Evolutionary conservation across 108 stramenopile species (phyloP).

Genomic region (Bacterosira constricta): DNA sequence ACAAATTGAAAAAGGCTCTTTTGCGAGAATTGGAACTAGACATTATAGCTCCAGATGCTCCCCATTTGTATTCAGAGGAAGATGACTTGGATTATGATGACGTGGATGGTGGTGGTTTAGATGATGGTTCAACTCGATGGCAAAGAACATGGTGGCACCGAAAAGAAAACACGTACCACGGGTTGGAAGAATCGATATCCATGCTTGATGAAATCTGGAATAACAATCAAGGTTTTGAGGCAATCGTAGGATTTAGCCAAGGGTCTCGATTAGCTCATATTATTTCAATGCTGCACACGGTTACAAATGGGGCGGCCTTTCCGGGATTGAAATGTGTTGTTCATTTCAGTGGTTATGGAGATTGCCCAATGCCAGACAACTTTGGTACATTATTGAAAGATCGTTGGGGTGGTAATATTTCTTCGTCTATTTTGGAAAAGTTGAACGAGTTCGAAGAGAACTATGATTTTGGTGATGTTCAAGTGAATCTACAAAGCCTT

Average conservation of each 20-base stretch:
- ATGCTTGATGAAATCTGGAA: constrained; percentile 50
- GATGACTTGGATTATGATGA: constrained; percentile 62
- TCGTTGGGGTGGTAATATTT: background rate
- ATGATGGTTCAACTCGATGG: constrained; percentile 32
- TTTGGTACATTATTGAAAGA: constrained; percentile 16
- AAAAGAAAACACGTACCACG: constrained; percentile 40
- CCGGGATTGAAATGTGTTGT: constrained; percentile 58
- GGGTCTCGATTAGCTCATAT: constrained; percentile 79
- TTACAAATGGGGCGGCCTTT: constrained; percentile 44
- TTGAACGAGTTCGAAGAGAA: no score
- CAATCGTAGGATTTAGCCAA: constrained; percentile 79
- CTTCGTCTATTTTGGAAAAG: background rate
- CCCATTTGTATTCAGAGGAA: constrained; percentile 38
- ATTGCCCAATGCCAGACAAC: constrained; percentile 60
- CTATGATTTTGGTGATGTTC: constrained; percentile 5
- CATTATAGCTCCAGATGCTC: constrained; percentile 73
- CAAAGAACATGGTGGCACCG: constrained; percentile 53
- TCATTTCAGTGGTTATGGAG: constrained; percentile 69
- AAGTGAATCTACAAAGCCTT: constrained; percentile 48
- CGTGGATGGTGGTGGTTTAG: constrained; percentile 34
- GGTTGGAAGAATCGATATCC: constrained; percentile 63
- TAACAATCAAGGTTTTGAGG: constrained; percentile 39
- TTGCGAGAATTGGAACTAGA: constrained; percentile 44
- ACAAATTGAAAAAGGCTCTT: constrained; percentile 54
- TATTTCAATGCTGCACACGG: constrained; percentile 40